phyloP scores from a whole-genome alignment of 192 early-diverging fungal genomes.

The Mortierella alpina region DNA sequence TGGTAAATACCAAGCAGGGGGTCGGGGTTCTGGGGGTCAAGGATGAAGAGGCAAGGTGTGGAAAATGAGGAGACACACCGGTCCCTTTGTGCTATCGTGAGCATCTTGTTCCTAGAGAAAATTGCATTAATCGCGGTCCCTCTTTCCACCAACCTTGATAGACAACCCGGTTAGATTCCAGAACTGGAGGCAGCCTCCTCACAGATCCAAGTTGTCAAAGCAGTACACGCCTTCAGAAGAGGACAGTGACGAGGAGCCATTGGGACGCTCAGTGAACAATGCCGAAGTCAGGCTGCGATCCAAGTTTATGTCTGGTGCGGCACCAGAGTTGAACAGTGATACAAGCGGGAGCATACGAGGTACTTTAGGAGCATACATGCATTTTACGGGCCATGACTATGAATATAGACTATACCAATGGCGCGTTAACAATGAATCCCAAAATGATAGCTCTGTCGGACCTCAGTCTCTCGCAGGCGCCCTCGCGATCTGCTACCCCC shows the following conservation, averaged over 20 bases:
- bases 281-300: slow-evolving; percentile 6
- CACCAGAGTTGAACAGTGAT: slow-evolving; percentile 27
- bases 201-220: slow-evolving; percentile 47
- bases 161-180: slow-evolving; percentile 37
- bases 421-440: no score
- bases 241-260: slow-evolving; percentile 19
- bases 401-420: not conserved
- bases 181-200: slow-evolving; percentile 39
- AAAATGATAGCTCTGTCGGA: slow-evolving; percentile 12
- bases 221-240: slow-evolving; percentile 49
- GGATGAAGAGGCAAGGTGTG: no score
- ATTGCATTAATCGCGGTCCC: no score
- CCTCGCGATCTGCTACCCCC: not conserved
- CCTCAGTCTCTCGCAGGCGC: slow-evolving; percentile 5
- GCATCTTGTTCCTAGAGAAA: no score
- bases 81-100: not conserved
- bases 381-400: not conserved
- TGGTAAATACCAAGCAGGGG: no score
- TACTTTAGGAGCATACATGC: not conserved
- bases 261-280: not conserved
- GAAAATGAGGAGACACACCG: not conserved
- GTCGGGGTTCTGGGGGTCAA: no score
- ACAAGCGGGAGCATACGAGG: slow-evolving; percentile 8
- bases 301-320: slow-evolving; percentile 32
- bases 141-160: not conserved